phyloP scores from a whole-genome alignment of 176 grass and related monocot species.

The Zoysia pacifica region DNA sequence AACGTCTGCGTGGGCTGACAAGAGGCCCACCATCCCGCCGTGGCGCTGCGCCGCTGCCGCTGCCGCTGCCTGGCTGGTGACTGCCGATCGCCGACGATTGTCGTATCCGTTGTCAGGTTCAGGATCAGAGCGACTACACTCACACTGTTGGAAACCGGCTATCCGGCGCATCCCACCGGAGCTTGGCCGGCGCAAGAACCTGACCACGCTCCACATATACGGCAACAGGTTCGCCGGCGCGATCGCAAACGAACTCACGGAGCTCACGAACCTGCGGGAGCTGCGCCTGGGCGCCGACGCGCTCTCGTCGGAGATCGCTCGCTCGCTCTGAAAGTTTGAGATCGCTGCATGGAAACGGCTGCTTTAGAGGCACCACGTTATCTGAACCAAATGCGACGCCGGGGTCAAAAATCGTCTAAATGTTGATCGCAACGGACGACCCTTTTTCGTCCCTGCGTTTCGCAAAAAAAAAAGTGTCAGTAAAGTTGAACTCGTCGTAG shows the following conservation, averaged over 20 bases:
- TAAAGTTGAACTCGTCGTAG: not conserved
- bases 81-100: no score
- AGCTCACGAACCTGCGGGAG: conserved; percentile 43
- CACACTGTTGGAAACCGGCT: conserved; percentile 46
- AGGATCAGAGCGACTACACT: no score
- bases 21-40: not conserved
- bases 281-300: conserved; percentile 53
- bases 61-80: no score
- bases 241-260: conserved; percentile 67
- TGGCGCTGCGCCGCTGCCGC: not conserved
- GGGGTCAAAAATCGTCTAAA: not conserved
- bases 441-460: not conserved
- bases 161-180: conserved; percentile 59
- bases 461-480: no score
- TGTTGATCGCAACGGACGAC: not conserved
- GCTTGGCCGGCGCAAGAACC: conserved; percentile 70
- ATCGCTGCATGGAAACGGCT: no score
- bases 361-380: no score
- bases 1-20: not conserved
- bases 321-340: conserved; percentile 28
- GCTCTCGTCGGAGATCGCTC: conserved; percentile 65
- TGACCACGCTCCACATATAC: conserved; percentile 53
- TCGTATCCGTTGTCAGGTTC: no score
- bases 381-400: no score
- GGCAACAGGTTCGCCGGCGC: conserved; percentile 63